Base-by-base conservation (phyloP, 1,284 basidiomycete genomes). In the Lentinus polychrous region DNA sequence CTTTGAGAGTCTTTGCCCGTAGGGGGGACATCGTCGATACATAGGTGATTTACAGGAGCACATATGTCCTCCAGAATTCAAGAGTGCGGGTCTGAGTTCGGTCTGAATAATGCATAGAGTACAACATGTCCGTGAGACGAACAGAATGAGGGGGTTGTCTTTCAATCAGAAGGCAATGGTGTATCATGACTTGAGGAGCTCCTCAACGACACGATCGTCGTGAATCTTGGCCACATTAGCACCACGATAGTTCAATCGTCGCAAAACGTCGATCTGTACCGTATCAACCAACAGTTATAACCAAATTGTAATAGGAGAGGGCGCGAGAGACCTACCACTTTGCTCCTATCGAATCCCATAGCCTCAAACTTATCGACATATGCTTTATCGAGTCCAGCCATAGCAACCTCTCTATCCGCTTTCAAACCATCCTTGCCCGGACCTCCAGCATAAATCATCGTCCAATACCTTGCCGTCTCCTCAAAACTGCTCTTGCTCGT, bases 401-500 rank as follows among this genome's bases (percentile, higher is more conserved):
- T 85, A 3, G 84, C 86, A 14, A 87, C 71, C 55, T 85, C 83
- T n/a, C 49, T 54, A 5, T 40, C 60, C 54, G 48, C 59, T 46
- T 55, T 65, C 8, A 33, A 40, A 17, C 52, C 55, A 11, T 54
- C 64, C 59, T 70, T 71, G 46, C 65, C 71, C 7, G 87, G 80
- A 0, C 84, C 88, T 33, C 83, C 84, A 1, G 91, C 91, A 60
- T 94, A 94, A 31, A 86, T 82, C 61, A 90, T 81, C 2, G 94
- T 91, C 95, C 95, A 99, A 66, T 94, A 94, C 42, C 79, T 76
- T 20, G 96, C 95, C 0, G 95, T 99, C 34, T 88, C 85, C 50
- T 97, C 91, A 60, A 98, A 99, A 55, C 86, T 86, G 15, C 71
- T 69, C 60, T 85, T 86, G 65, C 91, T 92, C 2, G 91, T 89